phyloP scores from a whole-genome alignment of 2,329 filamentous ascomycete species.

The Penicillium sp. region DNA sequence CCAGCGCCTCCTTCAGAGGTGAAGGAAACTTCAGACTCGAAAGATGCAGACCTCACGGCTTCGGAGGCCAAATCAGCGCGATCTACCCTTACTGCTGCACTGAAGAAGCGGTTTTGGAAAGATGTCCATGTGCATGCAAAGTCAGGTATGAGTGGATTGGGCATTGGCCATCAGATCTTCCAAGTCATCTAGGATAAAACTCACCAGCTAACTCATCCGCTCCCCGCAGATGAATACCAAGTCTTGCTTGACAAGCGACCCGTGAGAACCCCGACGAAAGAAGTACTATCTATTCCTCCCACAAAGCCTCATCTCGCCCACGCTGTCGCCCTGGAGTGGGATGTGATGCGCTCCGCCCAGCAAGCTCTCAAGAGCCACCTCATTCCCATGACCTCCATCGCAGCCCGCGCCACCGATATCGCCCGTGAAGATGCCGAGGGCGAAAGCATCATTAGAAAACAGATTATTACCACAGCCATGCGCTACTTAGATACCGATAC shows the following conservation, averaged over 20 bases:
- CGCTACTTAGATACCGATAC: slow-evolving; percentile 90
- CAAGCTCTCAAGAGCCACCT: slow-evolving; percentile 83
- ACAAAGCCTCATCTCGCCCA: slow-evolving; percentile 77
- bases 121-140: slow-evolving; percentile 68
- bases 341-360: slow-evolving; percentile 72
- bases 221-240: slow-evolving; percentile 49
- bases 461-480: slow-evolving; percentile 67
- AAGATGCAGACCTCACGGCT: slow-evolving; percentile 28
- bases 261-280: slow-evolving; percentile 69
- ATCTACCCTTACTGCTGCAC: slow-evolving; percentile 37
- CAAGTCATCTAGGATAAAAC: background rate
- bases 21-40: slow-evolving; percentile 47
- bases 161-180: background rate
- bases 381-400: slow-evolving; percentile 82
- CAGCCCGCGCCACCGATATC: slow-evolving; percentile 80
- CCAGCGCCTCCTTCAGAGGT: slow-evolving; percentile 51
- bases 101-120: slow-evolving; percentile 82
- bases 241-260: slow-evolving; percentile 74
- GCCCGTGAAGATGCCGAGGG: slow-evolving; percentile 59
- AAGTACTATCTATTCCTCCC: slow-evolving; percentile 68
- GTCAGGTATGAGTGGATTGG: slow-evolving; percentile 49
- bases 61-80: slow-evolving; percentile 18
- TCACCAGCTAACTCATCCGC: slow-evolving; percentile 3
- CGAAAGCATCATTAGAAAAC: slow-evolving; percentile 53
- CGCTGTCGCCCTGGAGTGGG: slow-evolving; percentile 91